These are phyloP conservation scores for Zymoseptoria crescenta DNA, from an alignment of 2,329 filamentous ascomycete genomes.

Conservation along the genomic window DNA sequence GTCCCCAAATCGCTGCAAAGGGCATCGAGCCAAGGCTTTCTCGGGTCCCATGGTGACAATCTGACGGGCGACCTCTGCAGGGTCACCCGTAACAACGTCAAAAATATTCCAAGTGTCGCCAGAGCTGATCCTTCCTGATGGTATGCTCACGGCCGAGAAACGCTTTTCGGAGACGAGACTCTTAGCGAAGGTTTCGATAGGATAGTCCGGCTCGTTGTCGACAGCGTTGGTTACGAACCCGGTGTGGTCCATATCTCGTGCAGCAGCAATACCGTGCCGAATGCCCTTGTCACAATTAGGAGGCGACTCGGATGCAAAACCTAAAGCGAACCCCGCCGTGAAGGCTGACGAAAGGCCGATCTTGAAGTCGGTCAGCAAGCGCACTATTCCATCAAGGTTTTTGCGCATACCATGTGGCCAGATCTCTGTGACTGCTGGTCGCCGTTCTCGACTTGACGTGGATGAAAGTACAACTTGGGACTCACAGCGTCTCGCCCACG, in stretches of 20 bases:
- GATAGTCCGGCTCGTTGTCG: slow-evolving; percentile 24
- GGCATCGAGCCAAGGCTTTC: slow-evolving; percentile 25
- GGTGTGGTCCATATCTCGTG: slow-evolving; percentile 17
- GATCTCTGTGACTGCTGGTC: neutral
- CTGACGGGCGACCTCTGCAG: slow-evolving; percentile 27
- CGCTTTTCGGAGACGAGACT: slow-evolving; percentile 18
- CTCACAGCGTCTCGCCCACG: slow-evolving; percentile 29
- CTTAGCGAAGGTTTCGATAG: slow-evolving; percentile 20
- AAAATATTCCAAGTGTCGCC: slow-evolving; percentile 31
- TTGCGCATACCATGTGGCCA: slow-evolving; percentile 12
- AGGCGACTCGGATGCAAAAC: slow-evolving; percentile 25
- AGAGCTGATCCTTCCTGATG: slow-evolving; percentile 26
- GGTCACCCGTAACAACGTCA: slow-evolving; percentile 26
- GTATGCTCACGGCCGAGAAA: slow-evolving; percentile 24
- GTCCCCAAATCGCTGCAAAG: slow-evolving; percentile 22
- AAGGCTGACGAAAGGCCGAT: slow-evolving; percentile 26
- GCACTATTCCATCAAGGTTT: slow-evolving; percentile 1
- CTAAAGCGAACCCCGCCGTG: slow-evolving; percentile 28
- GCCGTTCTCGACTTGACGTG: slow-evolving; percentile 21
- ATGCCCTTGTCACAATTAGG: slow-evolving; percentile 25
- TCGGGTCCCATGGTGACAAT: slow-evolving; percentile 25
- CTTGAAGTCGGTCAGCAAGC: slow-evolving; percentile 11
- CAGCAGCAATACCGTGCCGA: slow-evolving; percentile 24
- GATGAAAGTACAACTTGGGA: slow-evolving; percentile 28
- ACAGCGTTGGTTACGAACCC: slow-evolving; percentile 22